Base-by-base conservation (phyloP, 148 eudicot genomes). In the Vaccinium macrocarpon region DNA sequence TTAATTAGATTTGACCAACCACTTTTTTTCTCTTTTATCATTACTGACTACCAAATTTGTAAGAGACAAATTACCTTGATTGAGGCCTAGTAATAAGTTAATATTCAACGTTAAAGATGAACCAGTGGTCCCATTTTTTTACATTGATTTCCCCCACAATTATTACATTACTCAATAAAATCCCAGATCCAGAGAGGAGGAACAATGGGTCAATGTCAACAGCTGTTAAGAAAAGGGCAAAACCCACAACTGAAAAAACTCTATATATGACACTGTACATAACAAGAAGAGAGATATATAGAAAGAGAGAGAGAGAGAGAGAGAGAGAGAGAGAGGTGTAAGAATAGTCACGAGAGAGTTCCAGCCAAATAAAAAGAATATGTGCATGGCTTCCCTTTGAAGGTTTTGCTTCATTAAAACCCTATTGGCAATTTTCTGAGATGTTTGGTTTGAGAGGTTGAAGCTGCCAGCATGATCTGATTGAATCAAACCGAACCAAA, bases 401-500 rank as follows among this genome's bases (percentile, higher is more conserved):
- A 19, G 15, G 52, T 51, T 56, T 13, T 35, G 56, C 42, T 49
- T 2, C 64, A 15, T 71, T 25, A 62, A 42, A 9, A 18, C 14
- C 16, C 48, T 29, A 15, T 27, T 29, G 46, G 21, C 35, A 16
- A 27, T 73, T 13, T 42, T 42, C 46, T 42, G 46, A 87, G 89
- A 73, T 38, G 85, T 87, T 88, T 85, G 89, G 87, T 82, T 72
- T 88, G 89, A 88, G 89, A 85, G 89, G 85, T 59, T 88, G 89
- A 88, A 88, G 89, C 89, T 88, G 89, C 87, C 89, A 88, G 89
- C 89, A 85, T 88, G 89, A 88, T 88, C 89, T 88, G 89, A 80
- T 78, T 87, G 85, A 87, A 80, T 78, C 85, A 88, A 89, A 89
- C 89, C 91, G 86, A 89, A 88, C 89, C 85, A 89, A 89, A 89